These are phyloP conservation scores for Athelia psychrophila DNA, from an alignment of 1,284 basidiomycete species.

Conservation along the genomic window DNA sequence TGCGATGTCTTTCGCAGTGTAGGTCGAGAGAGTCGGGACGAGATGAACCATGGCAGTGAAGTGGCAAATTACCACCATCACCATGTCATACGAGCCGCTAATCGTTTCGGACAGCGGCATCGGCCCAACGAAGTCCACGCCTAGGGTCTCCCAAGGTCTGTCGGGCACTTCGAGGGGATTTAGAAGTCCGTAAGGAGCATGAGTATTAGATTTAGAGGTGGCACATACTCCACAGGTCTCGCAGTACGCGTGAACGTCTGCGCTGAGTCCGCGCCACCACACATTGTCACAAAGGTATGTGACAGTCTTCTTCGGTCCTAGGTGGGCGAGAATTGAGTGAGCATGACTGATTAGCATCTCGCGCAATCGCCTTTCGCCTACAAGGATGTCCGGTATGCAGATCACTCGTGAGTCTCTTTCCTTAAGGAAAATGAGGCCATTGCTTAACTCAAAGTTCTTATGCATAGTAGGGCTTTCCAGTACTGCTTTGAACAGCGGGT, in stretches of 20 bases:
- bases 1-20: conserved; percentile 15
- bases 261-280: conserved; percentile 25
- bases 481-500: conserved; percentile 9
- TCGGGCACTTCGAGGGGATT: conserved; percentile 18
- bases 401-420: conserved; percentile 8
- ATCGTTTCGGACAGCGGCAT: conserved; percentile 25
- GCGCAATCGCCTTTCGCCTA: conserved; percentile 11
- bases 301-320: conserved; percentile 22
- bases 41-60: conserved; percentile 30
- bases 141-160: conserved; percentile 26
- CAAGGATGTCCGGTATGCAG: conserved; percentile 12
- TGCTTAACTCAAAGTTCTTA: conserved; percentile 10
- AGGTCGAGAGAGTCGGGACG: conserved; percentile 17
- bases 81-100: conserved; percentile 24
- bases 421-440: conserved; percentile 13
- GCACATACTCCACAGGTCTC: conserved; percentile 21
- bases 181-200: conserved; percentile 21
- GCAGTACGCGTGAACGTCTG: conserved; percentile 21
- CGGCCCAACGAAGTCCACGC: conserved; percentile 35
- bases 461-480: conserved; percentile 9
- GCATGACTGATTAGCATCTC: conserved; percentile 25
- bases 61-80: conserved; percentile 30
- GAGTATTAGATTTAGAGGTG: conserved; percentile 19
- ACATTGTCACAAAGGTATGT: conserved; percentile 21
- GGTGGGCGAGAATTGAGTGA: conserved; percentile 25